Evolutionary conservation across 345 rosid genomes (phyloP).

Genomic region (Leavenworthia alabamica): DNA sequence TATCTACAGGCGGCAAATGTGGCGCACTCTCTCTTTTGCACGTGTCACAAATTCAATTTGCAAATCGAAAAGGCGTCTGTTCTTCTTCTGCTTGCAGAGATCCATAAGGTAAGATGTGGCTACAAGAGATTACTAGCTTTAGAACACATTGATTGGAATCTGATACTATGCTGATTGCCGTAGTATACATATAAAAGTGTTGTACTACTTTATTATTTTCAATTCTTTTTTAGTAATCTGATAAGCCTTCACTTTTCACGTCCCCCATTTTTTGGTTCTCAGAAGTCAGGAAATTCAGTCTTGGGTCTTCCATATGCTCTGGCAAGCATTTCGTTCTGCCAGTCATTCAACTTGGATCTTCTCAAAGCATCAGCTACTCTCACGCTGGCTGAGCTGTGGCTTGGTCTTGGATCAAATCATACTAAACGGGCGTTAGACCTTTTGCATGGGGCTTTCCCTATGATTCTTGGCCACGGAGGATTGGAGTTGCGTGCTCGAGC

Average conservation of each 20-base stretch:
- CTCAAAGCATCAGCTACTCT: slow-evolving; percentile 90
- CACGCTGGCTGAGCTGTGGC: slow-evolving; percentile 90
- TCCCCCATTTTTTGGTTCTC: slow-evolving; percentile 12
- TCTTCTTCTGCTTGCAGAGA: slow-evolving; percentile 93
- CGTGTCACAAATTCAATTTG: slow-evolving; percentile 85
- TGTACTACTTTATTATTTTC: not conserved
- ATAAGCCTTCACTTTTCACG: not conserved
- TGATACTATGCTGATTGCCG: too few species aligned
- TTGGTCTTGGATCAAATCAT: slow-evolving; percentile 74
- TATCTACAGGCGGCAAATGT: slow-evolving; percentile 75
- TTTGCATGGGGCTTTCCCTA: slow-evolving; percentile 66
- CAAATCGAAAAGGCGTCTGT: slow-evolving; percentile 82
- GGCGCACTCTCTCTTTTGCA: slow-evolving; percentile 80
- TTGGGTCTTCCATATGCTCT: slow-evolving; percentile 87
- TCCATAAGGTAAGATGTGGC: slow-evolving; percentile 67
- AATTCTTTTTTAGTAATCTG: not conserved
- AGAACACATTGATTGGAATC: not conserved
- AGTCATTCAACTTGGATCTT: slow-evolving; percentile 92
- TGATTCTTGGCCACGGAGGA: slow-evolving; percentile 96
- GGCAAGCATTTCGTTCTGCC: slow-evolving; percentile 94
- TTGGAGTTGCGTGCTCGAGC: slow-evolving; percentile 91
- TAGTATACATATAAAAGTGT: not conserved
- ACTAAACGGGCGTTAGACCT: slow-evolving; percentile 70
- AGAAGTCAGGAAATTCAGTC: slow-evolving; percentile 97
- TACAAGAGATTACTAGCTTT: not conserved